A percentile compares a stretch with the other conserved stretches of the same genome.
These are phyloP conservation scores for Hymenoscyphus occultus DNA, from an alignment of 2,329 filamentous ascomycete genomes.

Conservation along the genomic window DNA sequence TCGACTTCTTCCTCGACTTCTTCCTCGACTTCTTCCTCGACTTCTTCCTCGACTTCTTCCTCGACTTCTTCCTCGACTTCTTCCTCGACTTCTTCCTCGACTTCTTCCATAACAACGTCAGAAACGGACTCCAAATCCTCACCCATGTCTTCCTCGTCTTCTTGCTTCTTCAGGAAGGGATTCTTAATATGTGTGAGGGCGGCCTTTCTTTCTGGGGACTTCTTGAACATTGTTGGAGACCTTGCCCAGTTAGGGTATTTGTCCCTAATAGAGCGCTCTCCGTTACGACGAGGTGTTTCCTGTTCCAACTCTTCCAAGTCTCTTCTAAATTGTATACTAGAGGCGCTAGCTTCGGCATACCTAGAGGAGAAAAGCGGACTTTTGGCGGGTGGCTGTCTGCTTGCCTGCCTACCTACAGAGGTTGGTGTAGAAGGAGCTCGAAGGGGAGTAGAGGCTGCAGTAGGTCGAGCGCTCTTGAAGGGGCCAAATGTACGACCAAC, in stretches of 20 bases:
- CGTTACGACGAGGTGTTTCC: not conserved
- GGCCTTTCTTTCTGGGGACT: not conserved
- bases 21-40: slow-evolving; percentile 11
- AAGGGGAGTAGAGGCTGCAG: not conserved
- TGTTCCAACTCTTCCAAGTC: not conserved
- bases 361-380: not conserved
- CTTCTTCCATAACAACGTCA: not conserved
- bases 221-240: not conserved
- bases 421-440: not conserved
- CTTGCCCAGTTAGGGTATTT: not conserved
- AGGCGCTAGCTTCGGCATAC: not conserved
- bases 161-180: not conserved
- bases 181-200: not conserved
- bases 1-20: not conserved
- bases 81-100: slow-evolving; percentile 10
- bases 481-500: not conserved
- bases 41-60: slow-evolving; percentile 8
- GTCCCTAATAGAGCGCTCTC: not conserved
- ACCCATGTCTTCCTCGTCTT: not conserved
- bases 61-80: slow-evolving; percentile 4
- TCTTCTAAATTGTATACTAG: not conserved
- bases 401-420: not conserved
- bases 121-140: not conserved
- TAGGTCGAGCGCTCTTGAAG: not conserved
- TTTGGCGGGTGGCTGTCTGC: not conserved